phyloP scores from a whole-genome alignment of 2,329 filamentous ascomycete species.

The Arthrobotrys conoides region DNA sequence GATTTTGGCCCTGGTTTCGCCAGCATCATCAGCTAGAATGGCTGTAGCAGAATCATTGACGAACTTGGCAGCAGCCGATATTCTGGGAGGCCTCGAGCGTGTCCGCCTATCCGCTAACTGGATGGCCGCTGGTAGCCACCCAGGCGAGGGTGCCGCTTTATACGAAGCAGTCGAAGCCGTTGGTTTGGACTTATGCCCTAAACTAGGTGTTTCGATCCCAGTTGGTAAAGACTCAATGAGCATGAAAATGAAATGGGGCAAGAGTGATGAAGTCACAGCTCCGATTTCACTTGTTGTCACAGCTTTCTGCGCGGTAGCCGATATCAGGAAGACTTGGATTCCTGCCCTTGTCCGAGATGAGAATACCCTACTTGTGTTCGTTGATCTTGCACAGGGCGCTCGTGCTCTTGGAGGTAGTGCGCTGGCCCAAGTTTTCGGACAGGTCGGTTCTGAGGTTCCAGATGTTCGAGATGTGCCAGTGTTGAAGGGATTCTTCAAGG shows the following conservation, averaged over 20 bases:
- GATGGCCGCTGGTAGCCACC: constrained; percentile 97
- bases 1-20: constrained; percentile 87
- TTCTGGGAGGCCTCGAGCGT: constrained; percentile 79
- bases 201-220: constrained; percentile 91
- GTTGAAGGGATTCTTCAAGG: constrained; percentile 92
- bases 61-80: constrained; percentile 87
- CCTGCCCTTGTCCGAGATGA: constrained; percentile 88
- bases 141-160: constrained; percentile 89
- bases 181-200: constrained; percentile 90
- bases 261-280: constrained; percentile 87
- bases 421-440: constrained; percentile 87
- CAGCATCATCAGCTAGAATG: constrained; percentile 93
- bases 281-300: constrained; percentile 93
- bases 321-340: constrained; percentile 91
- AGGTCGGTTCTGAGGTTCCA: constrained; percentile 86
- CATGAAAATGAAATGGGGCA: constrained; percentile 96
- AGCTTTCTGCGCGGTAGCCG: constrained; percentile 86
- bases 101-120: constrained; percentile 96
- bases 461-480: constrained; percentile 86
- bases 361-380: constrained; percentile 88
- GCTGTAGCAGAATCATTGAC: constrained; percentile 92
- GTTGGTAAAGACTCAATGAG: constrained; percentile 99
- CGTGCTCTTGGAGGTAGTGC: constrained; percentile 91
- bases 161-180: constrained; percentile 96
- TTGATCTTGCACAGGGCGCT: constrained; percentile 86